Conservation (phyloP, 495 filamentous ascomycete genomes). For the Aspergillus biplanus region DNA sequence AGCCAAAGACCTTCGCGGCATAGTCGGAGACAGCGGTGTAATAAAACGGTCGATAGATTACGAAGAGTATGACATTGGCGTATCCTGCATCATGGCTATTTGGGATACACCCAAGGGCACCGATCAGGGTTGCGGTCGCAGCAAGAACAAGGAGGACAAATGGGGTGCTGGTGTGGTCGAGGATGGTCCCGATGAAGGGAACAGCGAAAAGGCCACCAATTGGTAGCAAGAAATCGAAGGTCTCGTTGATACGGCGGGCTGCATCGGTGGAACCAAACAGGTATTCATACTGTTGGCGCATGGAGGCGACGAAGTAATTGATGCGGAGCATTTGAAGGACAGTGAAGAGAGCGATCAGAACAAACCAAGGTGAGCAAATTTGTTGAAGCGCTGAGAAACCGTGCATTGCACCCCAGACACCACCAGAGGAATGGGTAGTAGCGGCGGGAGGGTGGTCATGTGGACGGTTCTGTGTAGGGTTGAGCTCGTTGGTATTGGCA, state of each 20-base stretch:
- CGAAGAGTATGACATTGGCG: constrained; percentile 79
- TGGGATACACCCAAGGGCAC: constrained; percentile 76
- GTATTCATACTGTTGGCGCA: constrained; percentile 81
- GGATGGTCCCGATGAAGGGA: constrained; percentile 83
- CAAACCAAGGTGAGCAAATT: constrained; percentile 83
- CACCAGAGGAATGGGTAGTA: constrained; percentile 47
- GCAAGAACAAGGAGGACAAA: constrained; percentile 79
- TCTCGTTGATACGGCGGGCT: constrained; percentile 73
- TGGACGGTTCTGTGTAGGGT: constrained; percentile 9
- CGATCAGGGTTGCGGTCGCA: constrained; percentile 71
- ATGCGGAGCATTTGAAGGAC: constrained; percentile 91
- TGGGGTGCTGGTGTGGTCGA: constrained; percentile 77
- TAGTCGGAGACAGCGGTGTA: constrained; percentile 72
- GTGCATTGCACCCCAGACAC: constrained; percentile 91
- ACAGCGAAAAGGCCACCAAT: constrained; percentile 82
- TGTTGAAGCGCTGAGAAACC: constrained; percentile 71
- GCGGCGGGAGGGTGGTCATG: constrained; percentile 9
- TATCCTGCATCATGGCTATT: constrained; percentile 70
- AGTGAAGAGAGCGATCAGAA: constrained; percentile 85
- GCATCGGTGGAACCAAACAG: constrained; percentile 63
- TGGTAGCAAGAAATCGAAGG: constrained; percentile 89
- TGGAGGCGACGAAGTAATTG: constrained; percentile 96
- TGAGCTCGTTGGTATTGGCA: constrained; percentile 12
- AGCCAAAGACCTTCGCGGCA: constrained; percentile 93
- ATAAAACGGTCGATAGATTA: constrained; percentile 57